Evolutionary conservation across 768 basidiomycete species (phyloP).

Genomic region (Calocybe cyanea): DNA sequence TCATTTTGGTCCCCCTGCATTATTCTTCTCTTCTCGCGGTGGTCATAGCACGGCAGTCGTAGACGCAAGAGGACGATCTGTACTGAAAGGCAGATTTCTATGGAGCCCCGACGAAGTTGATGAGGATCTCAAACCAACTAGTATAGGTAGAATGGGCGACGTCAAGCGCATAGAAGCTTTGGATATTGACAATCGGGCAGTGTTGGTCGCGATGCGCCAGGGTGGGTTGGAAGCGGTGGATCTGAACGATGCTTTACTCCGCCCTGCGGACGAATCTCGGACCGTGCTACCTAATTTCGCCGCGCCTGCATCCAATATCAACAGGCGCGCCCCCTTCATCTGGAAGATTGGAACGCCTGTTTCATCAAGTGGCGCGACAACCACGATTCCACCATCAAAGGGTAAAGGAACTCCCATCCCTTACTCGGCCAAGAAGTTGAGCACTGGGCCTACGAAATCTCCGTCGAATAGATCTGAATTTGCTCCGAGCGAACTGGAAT

Average conservation of each 20-base stretch:
- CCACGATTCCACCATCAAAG: slow-evolving; percentile 38
- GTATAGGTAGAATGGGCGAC: slow-evolving; percentile 63
- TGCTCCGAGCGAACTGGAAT: slow-evolving; percentile 46
- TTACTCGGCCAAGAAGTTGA: slow-evolving; percentile 45
- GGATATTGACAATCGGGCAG: slow-evolving; percentile 69
- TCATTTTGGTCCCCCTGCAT: slow-evolving; percentile 82
- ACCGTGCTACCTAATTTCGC: slow-evolving; percentile 68
- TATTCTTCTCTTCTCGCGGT: slow-evolving; percentile 87
- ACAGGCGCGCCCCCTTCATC: slow-evolving; percentile 69
- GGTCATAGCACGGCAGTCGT: slow-evolving; percentile 88
- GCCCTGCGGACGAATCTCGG: slow-evolving; percentile 78
- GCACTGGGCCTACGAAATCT: slow-evolving; percentile 43
- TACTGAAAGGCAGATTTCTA: slow-evolving; percentile 73
- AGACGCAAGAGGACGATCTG: slow-evolving; percentile 80
- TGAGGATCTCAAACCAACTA: slow-evolving; percentile 34
- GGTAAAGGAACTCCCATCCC: slow-evolving; percentile 35
- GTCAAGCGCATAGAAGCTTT: slow-evolving; percentile 82
- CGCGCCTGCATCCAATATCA: slow-evolving; percentile 55
- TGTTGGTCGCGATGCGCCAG: slow-evolving; percentile 82
- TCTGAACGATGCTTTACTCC: slow-evolving; percentile 72
- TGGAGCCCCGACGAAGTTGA: slow-evolving; percentile 70
- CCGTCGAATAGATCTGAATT: slow-evolving; percentile 49
- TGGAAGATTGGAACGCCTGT: slow-evolving; percentile 82
- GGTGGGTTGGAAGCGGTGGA: slow-evolving; percentile 83
- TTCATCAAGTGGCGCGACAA: slow-evolving; percentile 33